A percentile compares a stretch with the other conserved stretches of the same genome.
Evolutionary conservation across 441 rosid species (phyloP).

Genomic region (Euphorbia schlechtendalii): DNA sequence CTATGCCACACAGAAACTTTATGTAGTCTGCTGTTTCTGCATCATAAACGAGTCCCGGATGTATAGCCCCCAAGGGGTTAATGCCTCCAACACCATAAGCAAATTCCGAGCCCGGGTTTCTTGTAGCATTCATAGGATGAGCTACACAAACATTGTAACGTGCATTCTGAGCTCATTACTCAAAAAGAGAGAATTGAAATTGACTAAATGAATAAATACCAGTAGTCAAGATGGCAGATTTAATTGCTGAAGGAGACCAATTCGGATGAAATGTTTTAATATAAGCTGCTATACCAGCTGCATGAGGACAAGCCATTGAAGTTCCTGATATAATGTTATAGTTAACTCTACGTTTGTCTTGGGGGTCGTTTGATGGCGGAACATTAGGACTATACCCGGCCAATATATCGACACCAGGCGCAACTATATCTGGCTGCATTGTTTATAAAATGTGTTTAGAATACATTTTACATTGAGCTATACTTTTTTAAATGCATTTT

Average conservation of each 20-base stretch:
- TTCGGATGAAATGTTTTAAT: constrained; percentile 49
- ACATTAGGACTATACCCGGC: constrained; percentile 50
- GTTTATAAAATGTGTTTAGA: background rate
- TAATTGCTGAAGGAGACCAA: constrained; percentile 60
- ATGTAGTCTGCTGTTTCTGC: constrained; percentile 28
- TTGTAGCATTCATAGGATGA: constrained; percentile 27
- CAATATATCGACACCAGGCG: constrained; percentile 49
- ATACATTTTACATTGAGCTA: background rate
- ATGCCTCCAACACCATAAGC: constrained; percentile 44
- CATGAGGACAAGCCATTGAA: constrained; percentile 83
- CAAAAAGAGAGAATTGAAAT: too few species aligned
- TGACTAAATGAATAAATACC: too few species aligned
- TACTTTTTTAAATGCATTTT: background rate
- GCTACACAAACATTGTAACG: constrained; percentile 10
- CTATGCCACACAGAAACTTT: constrained; percentile 23
- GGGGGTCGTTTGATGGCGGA: constrained; percentile 27
- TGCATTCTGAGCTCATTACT: too few species aligned
- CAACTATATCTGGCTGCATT: constrained; percentile 44
- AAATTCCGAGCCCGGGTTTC: constrained; percentile 25
- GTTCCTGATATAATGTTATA: constrained; percentile 62
- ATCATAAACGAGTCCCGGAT: constrained; percentile 46
- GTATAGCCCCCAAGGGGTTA: constrained; percentile 27
- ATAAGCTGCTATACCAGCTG: constrained; percentile 53
- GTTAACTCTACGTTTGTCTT: constrained; percentile 33
- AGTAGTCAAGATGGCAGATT: constrained; percentile 14